Evolutionary conservation across 768 basidiomycete genomes (phyloP).

Genomic region (Kwoniella sp.): DNA sequence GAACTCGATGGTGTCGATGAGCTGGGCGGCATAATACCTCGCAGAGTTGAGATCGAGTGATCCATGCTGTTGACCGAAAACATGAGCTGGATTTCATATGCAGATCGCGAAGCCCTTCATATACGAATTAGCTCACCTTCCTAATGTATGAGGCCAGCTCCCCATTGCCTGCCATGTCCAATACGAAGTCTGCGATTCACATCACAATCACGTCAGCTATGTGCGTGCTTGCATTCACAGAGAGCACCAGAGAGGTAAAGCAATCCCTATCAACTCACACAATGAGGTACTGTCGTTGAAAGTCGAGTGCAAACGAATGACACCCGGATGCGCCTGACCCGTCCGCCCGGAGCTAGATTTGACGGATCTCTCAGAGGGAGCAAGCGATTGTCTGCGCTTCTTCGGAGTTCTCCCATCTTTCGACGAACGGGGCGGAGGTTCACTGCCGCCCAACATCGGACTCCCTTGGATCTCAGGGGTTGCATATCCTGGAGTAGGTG

Average conservation of each 20-base stretch:
- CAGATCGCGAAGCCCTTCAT: background rate
- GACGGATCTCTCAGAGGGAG: slow-evolving; percentile 38
- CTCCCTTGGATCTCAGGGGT: slow-evolving; percentile 19
- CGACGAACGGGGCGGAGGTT: background rate
- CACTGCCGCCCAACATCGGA: slow-evolving; percentile 6
- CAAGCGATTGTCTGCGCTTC: slow-evolving; percentile 30
- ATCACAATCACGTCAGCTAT: too few species aligned
- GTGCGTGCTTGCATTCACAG: too few species aligned
- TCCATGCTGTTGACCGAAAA: slow-evolving; percentile 62
- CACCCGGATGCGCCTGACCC: slow-evolving; percentile 48
- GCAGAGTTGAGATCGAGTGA: slow-evolving; percentile 78
- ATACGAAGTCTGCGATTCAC: slow-evolving; percentile 57
- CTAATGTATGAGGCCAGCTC: slow-evolving; percentile 58
- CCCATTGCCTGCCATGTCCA: slow-evolving; percentile 59
- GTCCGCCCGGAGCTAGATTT: slow-evolving; percentile 20
- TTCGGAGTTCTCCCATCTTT: slow-evolving; percentile 23
- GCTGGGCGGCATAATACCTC: slow-evolving; percentile 83
- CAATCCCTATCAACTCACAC: too few species aligned
- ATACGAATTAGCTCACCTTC: slow-evolving; percentile 43
- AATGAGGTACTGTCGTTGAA: slow-evolving; percentile 53
- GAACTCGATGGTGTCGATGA: slow-evolving; percentile 82
- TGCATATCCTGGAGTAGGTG: slow-evolving; percentile 11
- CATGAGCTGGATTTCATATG: slow-evolving; percentile 8
- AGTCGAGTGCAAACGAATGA: slow-evolving; percentile 52
- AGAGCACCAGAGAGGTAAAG: too few species aligned